These are phyloP conservation scores for Paraphysoderma sedebokerense DNA, from an alignment of 371 early-diverging fungal species.

Conservation along the genomic window DNA sequence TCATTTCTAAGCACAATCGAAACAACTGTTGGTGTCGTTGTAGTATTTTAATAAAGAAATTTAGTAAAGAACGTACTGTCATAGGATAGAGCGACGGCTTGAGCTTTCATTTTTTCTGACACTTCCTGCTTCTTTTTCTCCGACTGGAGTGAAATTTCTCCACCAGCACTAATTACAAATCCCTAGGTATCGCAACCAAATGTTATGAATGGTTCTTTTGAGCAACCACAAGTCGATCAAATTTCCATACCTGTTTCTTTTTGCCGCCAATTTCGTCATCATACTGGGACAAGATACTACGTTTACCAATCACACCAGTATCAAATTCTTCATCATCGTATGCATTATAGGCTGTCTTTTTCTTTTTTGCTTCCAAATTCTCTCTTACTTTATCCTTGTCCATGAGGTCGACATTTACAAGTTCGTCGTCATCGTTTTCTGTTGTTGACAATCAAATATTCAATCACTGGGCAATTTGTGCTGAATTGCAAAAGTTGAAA, in stretches of 20 bases:
- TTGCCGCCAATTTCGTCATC: slow-evolving; percentile 33
- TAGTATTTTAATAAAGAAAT: slow-evolving; percentile 8
- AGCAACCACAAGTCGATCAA: too few relatives aligned
- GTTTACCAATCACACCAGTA: slow-evolving; percentile 13
- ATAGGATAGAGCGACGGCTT: slow-evolving; percentile 34
- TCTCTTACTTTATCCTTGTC: slow-evolving; percentile 45
- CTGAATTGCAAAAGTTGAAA: background rate
- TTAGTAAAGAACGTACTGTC: slow-evolving; percentile 15
- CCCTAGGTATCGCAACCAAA: too few relatives aligned
- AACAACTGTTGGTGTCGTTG: slow-evolving; percentile 3
- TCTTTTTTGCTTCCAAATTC: slow-evolving; percentile 58
- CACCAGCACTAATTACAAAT: slow-evolving; percentile 2
- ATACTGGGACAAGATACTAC: slow-evolving; percentile 55
- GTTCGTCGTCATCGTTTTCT: background rate
- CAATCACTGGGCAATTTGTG: background rate
- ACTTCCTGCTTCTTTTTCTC: slow-evolving; percentile 22
- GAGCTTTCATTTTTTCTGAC: slow-evolving; percentile 36
- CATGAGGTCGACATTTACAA: background rate
- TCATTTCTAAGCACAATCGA: slow-evolving; percentile 14
- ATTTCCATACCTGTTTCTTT: too few relatives aligned
- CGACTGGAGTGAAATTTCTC: background rate
- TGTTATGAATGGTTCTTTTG: too few relatives aligned
- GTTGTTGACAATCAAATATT: background rate
- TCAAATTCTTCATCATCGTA: slow-evolving; percentile 64
- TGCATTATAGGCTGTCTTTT: slow-evolving; percentile 41